Base-by-base conservation (phyloP, 2,329 filamentous ascomycete genomes). In the Herpotrichia juniperi region DNA sequence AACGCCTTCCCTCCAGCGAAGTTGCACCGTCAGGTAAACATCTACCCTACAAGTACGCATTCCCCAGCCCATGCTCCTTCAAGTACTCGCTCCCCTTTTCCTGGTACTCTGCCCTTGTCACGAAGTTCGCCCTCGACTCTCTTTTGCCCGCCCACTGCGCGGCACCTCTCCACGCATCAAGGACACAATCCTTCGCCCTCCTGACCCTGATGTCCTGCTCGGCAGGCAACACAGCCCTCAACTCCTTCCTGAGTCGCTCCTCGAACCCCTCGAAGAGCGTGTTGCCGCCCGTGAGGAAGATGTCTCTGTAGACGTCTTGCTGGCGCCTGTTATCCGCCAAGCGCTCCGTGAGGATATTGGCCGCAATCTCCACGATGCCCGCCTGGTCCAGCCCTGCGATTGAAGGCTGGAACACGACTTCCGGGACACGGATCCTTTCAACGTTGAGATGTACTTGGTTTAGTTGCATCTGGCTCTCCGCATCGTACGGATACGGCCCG, bases 391-490 rank as follows among this genome's bases (percentile, higher is more conserved):
- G 78, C 6, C 93, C 93, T 0, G 93, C 93, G 67, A 97, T 96
- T 14, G 88, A 87, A 0, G 93, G 93, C 68, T 96, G 91, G 78
- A 97, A 97, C 16, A 96, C 83, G 8, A 97, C 88, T 76, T 97
- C 93, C 2, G 93, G 93, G 2, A 96, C 91, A 45, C 93, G 89
- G 73, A 97, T 96, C 50, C 93, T 88, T 79, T 97, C 93, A 48
- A 99, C 91, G 72, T 99, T 99, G 58, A 99, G 85, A 73, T 99
- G 94, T 46, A 99, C 79, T 75, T 97, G 93, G 73, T 92, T 87
- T 16, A 86, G 85, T 76, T 99, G 85, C 16, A 87, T 85, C 63
- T 94, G 89, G 51, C 87, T 90, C 50, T 91, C 86, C 0, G 87
- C 78, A 61, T 97, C 89, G 60, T 92, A 96, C 0, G 93, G 90